Evolutionary conservation across 306 rosid species (phyloP).

Genomic region (Crataegus laevigata): DNA sequence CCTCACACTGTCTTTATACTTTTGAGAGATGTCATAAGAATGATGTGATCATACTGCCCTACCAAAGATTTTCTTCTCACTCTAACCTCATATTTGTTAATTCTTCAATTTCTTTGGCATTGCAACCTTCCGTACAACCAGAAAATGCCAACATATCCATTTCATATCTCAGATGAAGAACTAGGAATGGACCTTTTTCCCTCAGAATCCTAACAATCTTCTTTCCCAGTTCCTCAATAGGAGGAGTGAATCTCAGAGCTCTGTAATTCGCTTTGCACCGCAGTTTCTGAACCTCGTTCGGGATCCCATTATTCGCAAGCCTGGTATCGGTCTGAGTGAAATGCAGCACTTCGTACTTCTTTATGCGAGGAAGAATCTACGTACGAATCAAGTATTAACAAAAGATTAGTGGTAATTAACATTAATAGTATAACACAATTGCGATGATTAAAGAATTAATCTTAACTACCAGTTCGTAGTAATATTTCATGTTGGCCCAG

Average conservation of each 20-base stretch:
- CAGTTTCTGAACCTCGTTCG: conserved; percentile 65
- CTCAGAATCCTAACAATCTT: conserved; percentile 64
- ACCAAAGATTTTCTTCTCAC: too few species aligned
- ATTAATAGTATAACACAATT: background rate
- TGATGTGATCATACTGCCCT: too few species aligned
- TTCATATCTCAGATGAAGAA: conserved; percentile 86
- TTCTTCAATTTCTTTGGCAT: conserved; percentile 61
- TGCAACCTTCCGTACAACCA: conserved; percentile 87
- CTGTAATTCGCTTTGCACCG: conserved; percentile 72
- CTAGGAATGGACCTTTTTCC: conserved; percentile 71
- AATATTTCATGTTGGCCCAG: conserved; percentile 69
- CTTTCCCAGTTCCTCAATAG: conserved; percentile 66
- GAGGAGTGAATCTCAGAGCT: conserved; percentile 68
- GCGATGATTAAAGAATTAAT: background rate
- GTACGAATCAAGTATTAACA: background rate
- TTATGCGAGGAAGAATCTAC: conserved; percentile 68
- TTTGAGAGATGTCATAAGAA: too few species aligned
- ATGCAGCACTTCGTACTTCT: conserved; percentile 64
- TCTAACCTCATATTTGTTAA: conserved; percentile 75
- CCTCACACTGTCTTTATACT: too few species aligned
- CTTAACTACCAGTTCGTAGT: conserved; percentile 41
- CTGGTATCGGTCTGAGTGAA: conserved; percentile 75
- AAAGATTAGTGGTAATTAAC: background rate
- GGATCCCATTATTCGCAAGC: conserved; percentile 68
- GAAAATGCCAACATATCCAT: conserved; percentile 96